Evolutionary conservation across 495 filamentous ascomycete genomes (phyloP), one percentile per base, ranked within the genome.

Genomic region (Wilcoxina mikolae): DNA sequence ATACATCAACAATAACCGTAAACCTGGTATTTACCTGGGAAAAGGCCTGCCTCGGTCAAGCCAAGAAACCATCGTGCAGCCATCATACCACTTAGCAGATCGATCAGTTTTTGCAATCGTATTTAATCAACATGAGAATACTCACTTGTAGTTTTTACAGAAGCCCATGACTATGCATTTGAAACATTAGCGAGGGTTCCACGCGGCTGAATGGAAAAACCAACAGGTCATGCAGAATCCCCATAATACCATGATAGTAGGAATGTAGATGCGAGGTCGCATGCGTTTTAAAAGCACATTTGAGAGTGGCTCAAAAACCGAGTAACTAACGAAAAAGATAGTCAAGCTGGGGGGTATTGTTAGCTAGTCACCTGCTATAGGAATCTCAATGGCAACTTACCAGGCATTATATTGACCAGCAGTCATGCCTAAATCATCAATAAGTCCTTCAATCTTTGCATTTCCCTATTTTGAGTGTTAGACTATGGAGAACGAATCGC

Each of bases 321-420:
- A 75, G 68, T 96, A 96, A 20, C 86, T 93, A 24, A 94, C 76
- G 72, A 95, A 96, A 70, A 95, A 95, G 61, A 94, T 83, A 31
- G 82, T 82, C 1, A 95, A 75, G 3, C 47, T 28, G 3, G 23
- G n/a, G 27, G 2, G 15, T 3, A 20, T 12, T 3, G 43, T 46
- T 46, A 20, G 43, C 3, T 18, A 46, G 15, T n/a, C n/a, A n/a
- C n/a, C 33, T 38, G 33, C 9, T 9, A 38, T 38, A 38, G 33
- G n/a, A n/a, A 9, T n/a, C n/a, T n/a, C n/a, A n/a, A n/a, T n/a
- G n/a, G n/a, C 12, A 46, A 3, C 43, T 20, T 46, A 46, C 27
- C 80, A 73, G 9, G 75, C 74, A 65, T 90, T 93, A 69, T 88
- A 95, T 62, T 89, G 78, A 18, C 73, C 69, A 35, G 76, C 69